A percentile compares a stretch with the other conserved stretches of the same genome.
These are phyloP conservation scores for Phlebiopsis flavidoalba DNA, from an alignment of 768 basidiomycete species.

Conservation along the genomic window DNA sequence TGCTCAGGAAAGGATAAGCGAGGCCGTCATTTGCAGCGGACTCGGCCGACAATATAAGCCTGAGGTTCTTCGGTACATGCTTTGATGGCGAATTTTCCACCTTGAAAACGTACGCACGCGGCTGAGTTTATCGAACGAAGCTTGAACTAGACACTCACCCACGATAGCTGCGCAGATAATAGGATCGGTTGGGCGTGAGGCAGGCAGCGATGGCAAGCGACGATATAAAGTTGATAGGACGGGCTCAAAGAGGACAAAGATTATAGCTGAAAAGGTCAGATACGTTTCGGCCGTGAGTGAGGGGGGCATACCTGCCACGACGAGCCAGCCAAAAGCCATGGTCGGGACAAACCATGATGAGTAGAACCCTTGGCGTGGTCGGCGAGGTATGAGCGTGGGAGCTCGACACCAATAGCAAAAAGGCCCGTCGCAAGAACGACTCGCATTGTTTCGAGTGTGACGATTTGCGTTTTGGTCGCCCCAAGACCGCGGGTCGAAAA, in stretches of 20 bases:
- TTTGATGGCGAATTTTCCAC: constrained; percentile 64
- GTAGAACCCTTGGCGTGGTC: constrained; percentile 69
- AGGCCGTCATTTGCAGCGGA: constrained; percentile 95
- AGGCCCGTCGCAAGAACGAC: constrained; percentile 88
- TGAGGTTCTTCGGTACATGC: constrained; percentile 70
- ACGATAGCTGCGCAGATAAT: constrained; percentile 85
- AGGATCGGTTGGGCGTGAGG: constrained; percentile 91
- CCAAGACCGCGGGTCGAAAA: constrained; percentile 81
- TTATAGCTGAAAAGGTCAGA: constrained; percentile 39
- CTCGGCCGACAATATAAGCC: constrained; percentile 81
- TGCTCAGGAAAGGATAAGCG: constrained; percentile 86
- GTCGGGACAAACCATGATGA: constrained; percentile 74
- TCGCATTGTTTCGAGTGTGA: constrained; percentile 86
- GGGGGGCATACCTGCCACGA: constrained; percentile 52
- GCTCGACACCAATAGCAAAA: constrained; percentile 93
- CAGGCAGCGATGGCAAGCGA: constrained; percentile 86
- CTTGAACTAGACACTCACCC: constrained; percentile 28
- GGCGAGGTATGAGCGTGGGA: constrained; percentile 80
- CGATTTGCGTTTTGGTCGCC: constrained; percentile 37
- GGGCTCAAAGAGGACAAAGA: constrained; percentile 67
- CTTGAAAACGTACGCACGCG: constrained; percentile 26
- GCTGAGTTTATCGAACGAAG: neutral
- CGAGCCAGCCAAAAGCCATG: constrained; percentile 82
- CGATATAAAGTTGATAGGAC: constrained; percentile 68
- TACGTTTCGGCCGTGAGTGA: neutral